Percentiles rank a stretch among this genome's conserved stretches.
Conservation (phyloP, 169 alveolate species). For the Toxoplasma gondii region DNA sequence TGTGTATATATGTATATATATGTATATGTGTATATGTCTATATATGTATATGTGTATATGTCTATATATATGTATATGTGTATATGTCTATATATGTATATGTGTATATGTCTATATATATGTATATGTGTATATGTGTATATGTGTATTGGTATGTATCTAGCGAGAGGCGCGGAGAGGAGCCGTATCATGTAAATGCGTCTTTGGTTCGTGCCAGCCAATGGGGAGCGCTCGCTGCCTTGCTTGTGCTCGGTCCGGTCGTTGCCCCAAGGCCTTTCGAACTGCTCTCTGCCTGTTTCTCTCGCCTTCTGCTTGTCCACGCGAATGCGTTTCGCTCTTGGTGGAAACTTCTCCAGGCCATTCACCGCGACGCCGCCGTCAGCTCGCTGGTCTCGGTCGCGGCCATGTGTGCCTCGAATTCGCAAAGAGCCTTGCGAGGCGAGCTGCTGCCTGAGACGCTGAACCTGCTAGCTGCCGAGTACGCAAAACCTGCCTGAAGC, state of each 20-base stretch:
- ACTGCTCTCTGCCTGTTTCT: no score
- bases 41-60: neutral
- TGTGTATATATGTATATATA: no score
- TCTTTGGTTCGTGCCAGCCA: no score
- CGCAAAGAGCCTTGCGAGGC: neutral
- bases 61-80: neutral
- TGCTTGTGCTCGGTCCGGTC: no score
- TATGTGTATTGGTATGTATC: slow-evolving; percentile 15
- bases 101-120: neutral
- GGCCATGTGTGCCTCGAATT: neutral
- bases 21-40: neutral
- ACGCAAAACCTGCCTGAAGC: neutral
- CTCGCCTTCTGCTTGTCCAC: no score
- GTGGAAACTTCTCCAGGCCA: neutral
- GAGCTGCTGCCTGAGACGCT: slow-evolving; percentile 1
- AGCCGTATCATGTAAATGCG: no score
- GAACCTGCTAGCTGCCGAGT: slow-evolving; percentile 13
- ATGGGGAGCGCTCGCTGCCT: no score
- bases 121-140: no score
- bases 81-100: neutral
- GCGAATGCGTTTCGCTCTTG: neutral
- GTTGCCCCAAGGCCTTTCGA: no score
- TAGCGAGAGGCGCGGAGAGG: no score
- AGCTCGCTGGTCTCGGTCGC: slow-evolving; percentile 11
- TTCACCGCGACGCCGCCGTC: neutral